Evolutionary conservation across 306 rosid species (phyloP), one percentile per base, ranked within the genome.

Genomic region (Quercus gilva): DNA sequence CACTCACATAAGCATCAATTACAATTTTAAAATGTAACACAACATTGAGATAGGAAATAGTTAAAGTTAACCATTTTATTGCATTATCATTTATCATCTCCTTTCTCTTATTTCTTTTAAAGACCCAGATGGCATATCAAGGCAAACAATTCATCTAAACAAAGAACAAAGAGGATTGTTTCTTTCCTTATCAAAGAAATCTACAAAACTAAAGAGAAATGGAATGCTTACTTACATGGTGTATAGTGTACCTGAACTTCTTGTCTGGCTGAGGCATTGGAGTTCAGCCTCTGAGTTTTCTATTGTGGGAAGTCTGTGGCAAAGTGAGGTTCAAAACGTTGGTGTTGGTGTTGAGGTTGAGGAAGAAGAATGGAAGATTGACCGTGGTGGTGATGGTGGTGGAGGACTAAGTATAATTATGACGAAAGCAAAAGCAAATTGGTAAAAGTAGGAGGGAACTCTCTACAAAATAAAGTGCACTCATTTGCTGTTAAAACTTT

Each of bases 361-460:
- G 11, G 45, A 29, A n/a, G 79, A 68, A 73, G 53, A 65, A 81
- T 28, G 53, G 53, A 49, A 49, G 53, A 49, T 49, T 49, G 53
- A 49, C 70, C 67, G 60, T 52, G 53, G 73, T 57, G 73, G 76
- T 21, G 80, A 70, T 78, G 73, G 74, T 84, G 87, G 91, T 84
- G 89, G 89, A 81, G 13, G 92, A 89, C 90, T 0, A 80, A 85
- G 86, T 49, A 56, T 90, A 85, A 89, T 96, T 20, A 93, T 86
- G 85, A 88, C 60, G 55, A 77, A 82, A 79, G 87, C 86, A 83
- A 91, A 91, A 80, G 92, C 89, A 78, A 57, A 74, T 60, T 88
- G 90, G 77, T 49, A 87, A 89, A 83, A 77, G 82, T 76, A 59
- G 88, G 98, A 88, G 98, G 99, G 99, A 92, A 87, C 80, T 81